Evolutionary conservation across 2,329 filamentous ascomycete species (phyloP).

Genomic region (Aspergillus pseudoglaucus): DNA sequence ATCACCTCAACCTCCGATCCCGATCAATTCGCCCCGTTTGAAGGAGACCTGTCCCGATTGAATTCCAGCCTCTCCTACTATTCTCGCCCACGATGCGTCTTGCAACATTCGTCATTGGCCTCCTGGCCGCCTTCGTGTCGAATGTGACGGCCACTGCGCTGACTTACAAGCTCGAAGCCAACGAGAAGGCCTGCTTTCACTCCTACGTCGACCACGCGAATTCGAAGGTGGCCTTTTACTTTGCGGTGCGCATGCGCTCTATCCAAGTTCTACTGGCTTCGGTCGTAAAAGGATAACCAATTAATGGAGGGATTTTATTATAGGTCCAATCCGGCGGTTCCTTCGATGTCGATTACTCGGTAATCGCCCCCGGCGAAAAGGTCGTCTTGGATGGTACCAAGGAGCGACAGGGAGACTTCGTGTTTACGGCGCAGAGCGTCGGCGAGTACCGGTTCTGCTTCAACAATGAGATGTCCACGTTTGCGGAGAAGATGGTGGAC

Average conservation of each 20-base stretch:
- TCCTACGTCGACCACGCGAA: conserved; percentile 68
- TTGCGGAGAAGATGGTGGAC: conserved; percentile 94
- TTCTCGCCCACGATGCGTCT: conserved; percentile 54
- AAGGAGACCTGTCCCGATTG: conserved; percentile 9
- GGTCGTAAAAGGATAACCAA: conserved; percentile 3
- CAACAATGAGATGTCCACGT: conserved; percentile 96
- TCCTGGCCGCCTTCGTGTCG: conserved; percentile 65
- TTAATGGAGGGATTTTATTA: neutral
- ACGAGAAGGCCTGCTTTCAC: conserved; percentile 97
- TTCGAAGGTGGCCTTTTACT: conserved; percentile 96
- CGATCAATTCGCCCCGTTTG: conserved; percentile 11
- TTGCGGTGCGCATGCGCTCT: conserved; percentile 63
- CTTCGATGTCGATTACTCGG: conserved; percentile 92
- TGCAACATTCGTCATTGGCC: conserved; percentile 55
- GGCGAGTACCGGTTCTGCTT: conserved; percentile 98
- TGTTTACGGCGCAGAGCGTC: conserved; percentile 81
- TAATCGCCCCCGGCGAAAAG: conserved; percentile 74
- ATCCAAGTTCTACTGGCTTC: neutral
- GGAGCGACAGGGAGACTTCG: conserved; percentile 93
- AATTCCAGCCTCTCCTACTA: conserved; percentile 11
- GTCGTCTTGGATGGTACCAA: conserved; percentile 79
- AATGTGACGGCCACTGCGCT: conserved; percentile 79
- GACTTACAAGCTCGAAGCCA: conserved; percentile 83
- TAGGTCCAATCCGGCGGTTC: conserved; percentile 97
- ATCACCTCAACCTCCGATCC: conserved; percentile 18